Evolutionary conservation across 1,284 basidiomycete genomes (phyloP).

Genomic region (Sphagnurus paluster): DNA sequence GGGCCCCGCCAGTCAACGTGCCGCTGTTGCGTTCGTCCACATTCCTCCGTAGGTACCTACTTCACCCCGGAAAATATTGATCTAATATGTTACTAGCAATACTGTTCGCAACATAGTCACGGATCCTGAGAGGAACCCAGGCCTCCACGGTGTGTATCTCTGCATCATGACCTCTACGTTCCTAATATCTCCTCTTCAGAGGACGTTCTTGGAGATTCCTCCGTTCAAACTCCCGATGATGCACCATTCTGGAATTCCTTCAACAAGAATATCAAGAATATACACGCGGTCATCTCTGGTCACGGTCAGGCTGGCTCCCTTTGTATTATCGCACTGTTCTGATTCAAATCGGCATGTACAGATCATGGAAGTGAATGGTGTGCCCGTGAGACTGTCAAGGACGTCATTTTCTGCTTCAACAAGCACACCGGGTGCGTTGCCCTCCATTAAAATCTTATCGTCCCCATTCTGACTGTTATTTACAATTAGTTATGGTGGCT

Average conservation of each 20-base stretch:
- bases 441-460: neutral
- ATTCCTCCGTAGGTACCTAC: constrained; percentile 46
- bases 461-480: neutral
- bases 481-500: constrained; percentile 60
- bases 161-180: neutral
- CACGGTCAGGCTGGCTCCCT: constrained; percentile 44
- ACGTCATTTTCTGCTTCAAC: constrained; percentile 67
- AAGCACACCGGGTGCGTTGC: constrained; percentile 65
- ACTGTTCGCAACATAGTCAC: constrained; percentile 43
- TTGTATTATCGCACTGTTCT: no score
- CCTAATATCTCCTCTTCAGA: neutral
- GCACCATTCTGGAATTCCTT: constrained; percentile 60
- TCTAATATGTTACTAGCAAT: constrained; percentile 1
- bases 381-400: constrained; percentile 55
- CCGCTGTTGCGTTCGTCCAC: constrained; percentile 67
- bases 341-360: constrained; percentile 25
- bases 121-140: constrained; percentile 53
- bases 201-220: constrained; percentile 43
- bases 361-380: constrained; percentile 78
- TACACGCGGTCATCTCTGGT: constrained; percentile 64
- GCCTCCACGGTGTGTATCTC: constrained; percentile 53
- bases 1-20: constrained; percentile 51
- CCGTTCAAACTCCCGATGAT: constrained; percentile 63
- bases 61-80: neutral
- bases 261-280: constrained; percentile 56